A percentile compares a stretch with the other conserved stretches of the same genome.
Conservation (phyloP, 2,329 filamentous ascomycete genomes). For the Eutypella sp. region DNA sequence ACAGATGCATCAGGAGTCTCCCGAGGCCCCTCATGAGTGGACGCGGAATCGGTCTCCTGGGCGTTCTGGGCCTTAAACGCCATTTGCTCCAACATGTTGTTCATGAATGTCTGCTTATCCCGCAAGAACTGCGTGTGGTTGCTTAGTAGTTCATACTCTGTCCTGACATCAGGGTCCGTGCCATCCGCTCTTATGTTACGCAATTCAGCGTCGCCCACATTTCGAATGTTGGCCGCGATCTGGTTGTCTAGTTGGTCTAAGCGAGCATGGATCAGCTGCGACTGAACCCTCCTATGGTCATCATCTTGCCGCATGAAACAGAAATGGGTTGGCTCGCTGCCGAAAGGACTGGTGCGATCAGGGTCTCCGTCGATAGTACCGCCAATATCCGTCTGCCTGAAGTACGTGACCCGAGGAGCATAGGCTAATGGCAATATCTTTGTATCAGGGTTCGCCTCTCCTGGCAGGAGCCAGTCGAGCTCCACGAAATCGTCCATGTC, state of each 20-base stretch:
- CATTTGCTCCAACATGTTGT: constrained; percentile 52
- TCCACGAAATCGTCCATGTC: constrained; percentile 99
- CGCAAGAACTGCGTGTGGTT: constrained; percentile 51
- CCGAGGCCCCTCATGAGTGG: constrained; percentile 19
- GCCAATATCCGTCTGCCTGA: constrained; percentile 90
- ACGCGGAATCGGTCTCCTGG: constrained; percentile 14
- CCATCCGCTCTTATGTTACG: constrained; percentile 49
- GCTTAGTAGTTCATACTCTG: constrained; percentile 56
- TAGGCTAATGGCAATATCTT: constrained; percentile 90
- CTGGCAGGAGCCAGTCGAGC: constrained; percentile 90
- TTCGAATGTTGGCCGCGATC: constrained; percentile 66
- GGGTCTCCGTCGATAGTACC: constrained; percentile 75
- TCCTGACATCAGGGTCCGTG: constrained; percentile 45
- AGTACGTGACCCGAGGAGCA: constrained; percentile 94
- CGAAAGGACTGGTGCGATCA: constrained; percentile 81
- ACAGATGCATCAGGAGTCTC: constrained; percentile 35
- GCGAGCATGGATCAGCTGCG: constrained; percentile 75
- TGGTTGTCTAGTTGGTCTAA: constrained; percentile 75
- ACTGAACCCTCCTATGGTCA: constrained; percentile 84
- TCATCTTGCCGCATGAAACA: constrained; percentile 92
- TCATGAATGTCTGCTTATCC: constrained; percentile 54
- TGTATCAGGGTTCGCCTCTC: constrained; percentile 84
- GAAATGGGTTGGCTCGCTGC: constrained; percentile 86
- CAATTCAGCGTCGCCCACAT: constrained; percentile 72
- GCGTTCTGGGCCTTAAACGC: constrained; percentile 29